phyloP scores from a whole-genome alignment of 192 early-diverging fungal genomes.

The Coemansia sp. region DNA sequence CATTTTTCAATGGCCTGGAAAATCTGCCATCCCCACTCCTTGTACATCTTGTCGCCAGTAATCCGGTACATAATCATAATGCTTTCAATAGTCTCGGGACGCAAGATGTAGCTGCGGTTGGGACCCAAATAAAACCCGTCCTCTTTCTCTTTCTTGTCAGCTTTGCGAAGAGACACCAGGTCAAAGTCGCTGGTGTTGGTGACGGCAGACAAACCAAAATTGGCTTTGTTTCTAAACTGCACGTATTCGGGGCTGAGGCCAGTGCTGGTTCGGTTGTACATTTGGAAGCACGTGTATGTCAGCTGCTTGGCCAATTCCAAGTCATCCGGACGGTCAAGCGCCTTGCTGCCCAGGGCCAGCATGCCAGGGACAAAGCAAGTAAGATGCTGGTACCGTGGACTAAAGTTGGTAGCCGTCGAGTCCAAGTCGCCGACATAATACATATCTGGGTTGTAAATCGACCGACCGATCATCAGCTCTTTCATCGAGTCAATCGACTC shows the following conservation, averaged over 20 bases:
- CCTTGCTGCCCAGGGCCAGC: constrained; percentile 63
- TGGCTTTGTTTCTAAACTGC: constrained; percentile 60
- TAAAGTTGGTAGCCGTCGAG: constrained; percentile 40
- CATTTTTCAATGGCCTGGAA: constrained; percentile 83
- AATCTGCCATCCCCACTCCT: constrained; percentile 85
- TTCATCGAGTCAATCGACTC: constrained; percentile 54
- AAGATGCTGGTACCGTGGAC: constrained; percentile 53
- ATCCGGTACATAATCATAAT: constrained; percentile 83
- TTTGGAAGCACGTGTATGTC: constrained; percentile 56
- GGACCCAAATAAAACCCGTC: constrained; percentile 43
- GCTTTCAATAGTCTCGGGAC: constrained; percentile 86
- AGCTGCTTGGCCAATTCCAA: constrained; percentile 51
- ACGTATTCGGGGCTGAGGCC: constrained; percentile 87
- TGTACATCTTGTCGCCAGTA: constrained; percentile 69
- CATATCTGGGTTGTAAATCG: constrained; percentile 41
- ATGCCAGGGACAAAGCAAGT: constrained; percentile 72
- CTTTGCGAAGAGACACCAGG: constrained; percentile 11
- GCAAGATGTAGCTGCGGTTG: constrained; percentile 54
- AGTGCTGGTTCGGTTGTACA: constrained; percentile 77
- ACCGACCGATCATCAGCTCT: constrained; percentile 42
- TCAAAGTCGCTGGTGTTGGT: constrained; percentile 35
- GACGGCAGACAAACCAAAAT: constrained; percentile 27
- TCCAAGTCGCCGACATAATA: constrained; percentile 52
- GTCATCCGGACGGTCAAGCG: constrained; percentile 51
- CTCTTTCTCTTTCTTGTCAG: constrained; percentile 18